These are phyloP conservation scores for Cardamine occulta DNA, from an alignment of 345 rosid genomes.

Conservation along the genomic window DNA sequence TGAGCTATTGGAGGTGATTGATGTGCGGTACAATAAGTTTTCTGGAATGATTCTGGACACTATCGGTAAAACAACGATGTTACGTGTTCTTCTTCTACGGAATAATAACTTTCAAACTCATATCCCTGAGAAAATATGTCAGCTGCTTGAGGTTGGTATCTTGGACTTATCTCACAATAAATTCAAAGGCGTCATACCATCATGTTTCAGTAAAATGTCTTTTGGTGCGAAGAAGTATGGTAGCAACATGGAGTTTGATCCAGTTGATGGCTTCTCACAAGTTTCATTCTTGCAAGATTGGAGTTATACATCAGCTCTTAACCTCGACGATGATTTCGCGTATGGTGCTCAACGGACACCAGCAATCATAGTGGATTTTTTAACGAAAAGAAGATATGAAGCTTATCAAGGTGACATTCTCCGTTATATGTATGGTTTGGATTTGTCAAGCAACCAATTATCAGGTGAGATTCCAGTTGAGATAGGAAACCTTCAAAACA, in stretches of 20 bases:
- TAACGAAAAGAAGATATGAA: conserved; percentile 29
- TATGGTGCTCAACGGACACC: background rate
- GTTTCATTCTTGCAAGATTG: background rate
- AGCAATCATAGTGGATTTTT: conserved; percentile 22
- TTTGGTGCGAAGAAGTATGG: conserved; percentile 3
- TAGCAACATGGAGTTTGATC: no score
- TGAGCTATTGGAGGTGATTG: conserved; percentile 53
- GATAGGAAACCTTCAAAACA: conserved; percentile 50
- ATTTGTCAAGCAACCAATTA: conserved; percentile 60
- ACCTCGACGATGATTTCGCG: background rate
- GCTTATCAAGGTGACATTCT: conserved; percentile 39
- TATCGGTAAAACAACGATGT: conserved; percentile 55
- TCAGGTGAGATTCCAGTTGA: conserved; percentile 62
- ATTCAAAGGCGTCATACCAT: conserved; percentile 31
- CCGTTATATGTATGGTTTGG: conserved; percentile 51
- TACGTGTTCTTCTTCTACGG: conserved; percentile 67
- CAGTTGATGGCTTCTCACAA: background rate
- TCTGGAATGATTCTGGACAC: conserved; percentile 53
- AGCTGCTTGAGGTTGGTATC: conserved; percentile 23
- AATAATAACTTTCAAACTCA: conserved; percentile 54
- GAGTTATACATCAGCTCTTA: background rate
- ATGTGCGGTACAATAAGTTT: conserved; percentile 56
- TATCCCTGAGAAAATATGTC: conserved; percentile 47
- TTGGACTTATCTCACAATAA: conserved; percentile 36
- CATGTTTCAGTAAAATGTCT: conserved; percentile 30